Conservation (phyloP, 345 rosid species). For the Luvunga scandens region DNA sequence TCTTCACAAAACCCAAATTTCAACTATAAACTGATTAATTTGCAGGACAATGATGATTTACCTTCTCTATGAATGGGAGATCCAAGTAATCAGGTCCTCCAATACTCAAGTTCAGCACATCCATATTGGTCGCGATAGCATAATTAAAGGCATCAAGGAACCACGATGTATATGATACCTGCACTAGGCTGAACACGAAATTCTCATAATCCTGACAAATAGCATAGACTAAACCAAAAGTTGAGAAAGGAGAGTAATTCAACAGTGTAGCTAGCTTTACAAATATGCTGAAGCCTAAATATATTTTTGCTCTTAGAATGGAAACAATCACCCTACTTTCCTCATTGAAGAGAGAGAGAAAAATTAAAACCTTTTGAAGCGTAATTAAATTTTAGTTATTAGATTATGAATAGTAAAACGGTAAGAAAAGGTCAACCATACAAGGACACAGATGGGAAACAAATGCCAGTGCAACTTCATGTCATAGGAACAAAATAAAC, state of each 20-base stretch:
- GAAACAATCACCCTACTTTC: neutral
- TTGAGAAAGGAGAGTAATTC: neutral
- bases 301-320: neutral
- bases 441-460: neutral
- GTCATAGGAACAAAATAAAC: slow-evolving; percentile 5
- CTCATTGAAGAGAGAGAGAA: neutral
- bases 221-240: slow-evolving; percentile 13
- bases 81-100: slow-evolving; percentile 99
- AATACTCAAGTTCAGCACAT: slow-evolving; percentile 94
- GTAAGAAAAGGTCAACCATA: neutral
- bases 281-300: neutral
- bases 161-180: slow-evolving; percentile 99
- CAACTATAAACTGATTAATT: neutral
- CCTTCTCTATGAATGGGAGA: slow-evolving; percentile 98
- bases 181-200: slow-evolving; percentile 85
- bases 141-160: slow-evolving; percentile 98
- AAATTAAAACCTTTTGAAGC: neutral
- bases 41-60: slow-evolving; percentile 24
- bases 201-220: slow-evolving; percentile 65
- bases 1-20: neutral
- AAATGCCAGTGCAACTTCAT: neutral
- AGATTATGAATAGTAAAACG: neutral
- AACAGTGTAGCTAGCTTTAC: neutral
- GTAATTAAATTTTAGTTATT: neutral
- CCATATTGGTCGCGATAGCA: slow-evolving; percentile 91